Evolutionary conservation across 768 basidiomycete species (phyloP), one percentile per base, ranked within the genome.

Genomic region (Mycena maculata): DNA sequence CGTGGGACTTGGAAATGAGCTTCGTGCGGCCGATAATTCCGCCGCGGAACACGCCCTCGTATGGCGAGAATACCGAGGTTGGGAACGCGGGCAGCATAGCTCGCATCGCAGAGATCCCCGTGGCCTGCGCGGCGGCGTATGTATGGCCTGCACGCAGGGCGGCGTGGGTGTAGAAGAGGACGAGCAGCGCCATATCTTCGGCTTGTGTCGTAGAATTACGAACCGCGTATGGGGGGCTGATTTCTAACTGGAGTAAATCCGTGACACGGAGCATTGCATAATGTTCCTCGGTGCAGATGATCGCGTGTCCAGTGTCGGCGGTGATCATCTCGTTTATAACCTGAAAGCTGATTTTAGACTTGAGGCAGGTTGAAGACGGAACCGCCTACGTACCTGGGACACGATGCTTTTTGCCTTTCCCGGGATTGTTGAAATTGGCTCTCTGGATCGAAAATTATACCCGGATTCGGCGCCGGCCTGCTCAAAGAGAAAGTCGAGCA

Each of bases 131-230:
- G 23, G 49, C 28, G 1, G 30, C 33, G 23, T 56, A 63, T 48
- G 7, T 63, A 20, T 16, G 36, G 25, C 54, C 63, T 16, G 47
- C 63, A 25, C 54, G 15, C 23, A 64, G 33, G 42, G 54, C 54
- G 38, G 63, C 63, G 33, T 57, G 55, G n/a, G 54, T 42, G 48
- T 64, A 63, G 47, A 64, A 64, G 36, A 64, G 63, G 20, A 64
- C 63, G 36, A 64, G 54, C n/a, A 23, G 4, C 38, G 45, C 22
- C 54, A 22, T 20, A 50, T 64, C 63, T n/a, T 0, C 23, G 22
- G 23, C 63, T 25, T 64, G 54, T 10, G 45, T 50, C 11, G 33
- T 9, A 38, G 63, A 64, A 12, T 15, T 47, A 41, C 54, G 63
- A 49, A 33, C 20, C 20, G 25, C 11, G 20, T 64, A 64, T 0